A percentile compares a stretch with the other conserved stretches of the same genome.
phyloP scores from a whole-genome alignment of 352 stramenopile genomes.

The Phytophthora podocarpi region DNA sequence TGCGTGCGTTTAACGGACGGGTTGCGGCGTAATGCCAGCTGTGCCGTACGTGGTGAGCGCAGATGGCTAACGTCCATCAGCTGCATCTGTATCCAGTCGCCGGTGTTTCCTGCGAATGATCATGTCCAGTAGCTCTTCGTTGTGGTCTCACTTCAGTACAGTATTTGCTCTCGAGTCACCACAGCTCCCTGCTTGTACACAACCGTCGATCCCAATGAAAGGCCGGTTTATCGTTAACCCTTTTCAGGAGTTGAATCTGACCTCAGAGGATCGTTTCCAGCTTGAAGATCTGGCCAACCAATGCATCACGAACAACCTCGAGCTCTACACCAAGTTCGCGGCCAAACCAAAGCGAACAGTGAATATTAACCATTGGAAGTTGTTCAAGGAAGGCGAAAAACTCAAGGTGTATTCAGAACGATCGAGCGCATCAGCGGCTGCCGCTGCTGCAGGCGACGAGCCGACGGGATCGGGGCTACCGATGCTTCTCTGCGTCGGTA shows the following conservation, averaged over 20 bases:
- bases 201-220: constrained; percentile 36
- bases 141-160: constrained; percentile 10
- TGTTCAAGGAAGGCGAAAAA: constrained; percentile 31
- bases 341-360: constrained; percentile 25
- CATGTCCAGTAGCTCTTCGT: background rate
- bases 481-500: constrained; percentile 36
- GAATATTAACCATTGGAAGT: constrained; percentile 31
- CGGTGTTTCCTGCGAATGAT: background rate
- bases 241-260: constrained; percentile 31
- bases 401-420: constrained; percentile 32
- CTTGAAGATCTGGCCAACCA: constrained; percentile 34
- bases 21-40: constrained; percentile 21
- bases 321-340: constrained; percentile 30
- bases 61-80: constrained; percentile 15
- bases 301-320: constrained; percentile 24
- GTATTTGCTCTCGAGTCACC: constrained; percentile 1
- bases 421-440: background rate
- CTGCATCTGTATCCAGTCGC: constrained; percentile 16
- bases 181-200: background rate
- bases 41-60: constrained; percentile 9
- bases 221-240: constrained; percentile 39
- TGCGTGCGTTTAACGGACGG: constrained; percentile 13
- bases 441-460: constrained; percentile 1
- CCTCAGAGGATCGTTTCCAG: constrained; percentile 7
- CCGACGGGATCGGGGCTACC: constrained; percentile 23